These are phyloP conservation scores for Cenchrus americanus DNA, from an alignment of 176 grass and related monocot genomes.

Conservation along the genomic window DNA sequence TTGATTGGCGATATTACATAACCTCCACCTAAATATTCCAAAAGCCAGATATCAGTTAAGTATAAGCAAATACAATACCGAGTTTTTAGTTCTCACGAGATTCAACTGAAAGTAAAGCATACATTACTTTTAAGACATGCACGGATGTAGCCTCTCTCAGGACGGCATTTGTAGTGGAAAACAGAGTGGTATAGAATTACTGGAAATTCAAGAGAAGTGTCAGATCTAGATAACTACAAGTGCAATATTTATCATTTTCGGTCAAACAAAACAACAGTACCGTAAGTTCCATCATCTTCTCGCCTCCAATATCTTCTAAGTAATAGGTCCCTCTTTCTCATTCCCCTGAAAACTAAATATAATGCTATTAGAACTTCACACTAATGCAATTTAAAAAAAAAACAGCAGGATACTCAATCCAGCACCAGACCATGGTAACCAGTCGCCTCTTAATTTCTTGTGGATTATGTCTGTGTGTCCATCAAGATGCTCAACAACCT, in stretches of 20 bases:
- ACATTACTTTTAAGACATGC: slow-evolving; percentile 99
- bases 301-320: slow-evolving; percentile 93
- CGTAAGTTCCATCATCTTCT: slow-evolving; percentile 99
- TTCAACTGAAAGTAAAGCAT: slow-evolving; percentile 65
- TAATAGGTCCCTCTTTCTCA: slow-evolving; percentile 94
- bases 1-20: slow-evolving; percentile 93
- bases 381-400: slow-evolving; percentile 21
- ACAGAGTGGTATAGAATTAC: slow-evolving; percentile 98
- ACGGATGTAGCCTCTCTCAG: slow-evolving; percentile 79
- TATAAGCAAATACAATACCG: slow-evolving; percentile 11
- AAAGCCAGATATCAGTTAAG: slow-evolving; percentile 29
- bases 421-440: slow-evolving; percentile 85
- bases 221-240: slow-evolving; percentile 39
- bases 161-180: slow-evolving; percentile 82
- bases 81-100: background rate
- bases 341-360: slow-evolving; percentile 88
- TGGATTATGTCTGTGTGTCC: slow-evolving; percentile 97
- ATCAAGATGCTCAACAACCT: slow-evolving; percentile 84
- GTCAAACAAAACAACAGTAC: slow-evolving; percentile 51
- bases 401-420: slow-evolving; percentile 26
- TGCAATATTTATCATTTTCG: slow-evolving; percentile 29
- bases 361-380: slow-evolving; percentile 45
- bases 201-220: slow-evolving; percentile 60
- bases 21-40: slow-evolving; percentile 76
- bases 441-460: slow-evolving; percentile 87